Conservation (phyloP, 1,139 yeast genomes). For the Yamadazyma diospyri region DNA sequence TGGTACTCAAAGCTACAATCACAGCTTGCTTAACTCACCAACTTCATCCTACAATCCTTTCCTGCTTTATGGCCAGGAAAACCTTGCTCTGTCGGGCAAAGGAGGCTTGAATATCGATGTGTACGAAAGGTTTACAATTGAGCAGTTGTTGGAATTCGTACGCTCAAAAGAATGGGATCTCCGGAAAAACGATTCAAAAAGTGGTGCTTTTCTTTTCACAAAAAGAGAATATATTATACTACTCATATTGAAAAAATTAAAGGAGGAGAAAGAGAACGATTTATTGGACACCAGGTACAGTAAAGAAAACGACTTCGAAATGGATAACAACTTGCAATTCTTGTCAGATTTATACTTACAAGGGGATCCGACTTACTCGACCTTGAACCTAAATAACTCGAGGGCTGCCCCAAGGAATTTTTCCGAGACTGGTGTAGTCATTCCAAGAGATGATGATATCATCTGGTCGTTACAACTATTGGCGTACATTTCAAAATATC, state of each 20-base stretch:
- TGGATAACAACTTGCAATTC: conserved; percentile 44
- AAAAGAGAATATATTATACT: conserved; percentile 37
- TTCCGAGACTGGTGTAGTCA: conserved; percentile 65
- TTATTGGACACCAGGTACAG: conserved; percentile 30
- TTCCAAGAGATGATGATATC: conserved; percentile 90
- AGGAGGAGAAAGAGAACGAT: conserved; percentile 37
- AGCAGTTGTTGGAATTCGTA: conserved; percentile 37
- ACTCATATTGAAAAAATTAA: conserved; percentile 35
- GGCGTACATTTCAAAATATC: conserved; percentile 91
- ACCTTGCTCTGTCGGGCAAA: not conserved
- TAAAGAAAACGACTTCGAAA: conserved; percentile 35
- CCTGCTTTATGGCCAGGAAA: not conserved
- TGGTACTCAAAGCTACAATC: conserved; percentile 2
- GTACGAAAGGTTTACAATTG: conserved; percentile 35
- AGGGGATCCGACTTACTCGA: conserved; percentile 25
- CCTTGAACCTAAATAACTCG: conserved; percentile 21
- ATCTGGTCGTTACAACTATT: conserved; percentile 89
- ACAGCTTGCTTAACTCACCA: not conserved
- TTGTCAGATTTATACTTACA: conserved; percentile 41
- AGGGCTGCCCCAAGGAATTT: conserved; percentile 59
- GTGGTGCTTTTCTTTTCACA: conserved; percentile 10
- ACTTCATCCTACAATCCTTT: not conserved
- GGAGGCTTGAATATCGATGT: conserved; percentile 23
- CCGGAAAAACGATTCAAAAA: too few relatives aligned
- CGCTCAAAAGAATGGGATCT: too few relatives aligned